phyloP scores from a whole-genome alignment of 768 basidiomycete species.

The Macrolepiota fuliginosa region DNA sequence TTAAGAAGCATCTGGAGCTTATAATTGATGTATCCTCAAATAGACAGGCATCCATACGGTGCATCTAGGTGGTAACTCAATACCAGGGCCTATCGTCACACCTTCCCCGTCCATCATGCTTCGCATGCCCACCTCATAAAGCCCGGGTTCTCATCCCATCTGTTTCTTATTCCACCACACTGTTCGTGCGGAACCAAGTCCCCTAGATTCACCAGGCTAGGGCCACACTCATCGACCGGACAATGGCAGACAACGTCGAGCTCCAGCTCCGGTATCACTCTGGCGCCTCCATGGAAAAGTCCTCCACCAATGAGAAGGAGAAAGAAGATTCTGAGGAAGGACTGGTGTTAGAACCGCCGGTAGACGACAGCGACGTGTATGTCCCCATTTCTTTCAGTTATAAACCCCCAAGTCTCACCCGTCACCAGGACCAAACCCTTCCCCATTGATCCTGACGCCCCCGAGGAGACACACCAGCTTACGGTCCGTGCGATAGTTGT shows the following conservation, averaged over 20 bases:
- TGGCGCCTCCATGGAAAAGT: slow-evolving; percentile 13
- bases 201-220: not conserved
- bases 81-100: not conserved
- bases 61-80: not conserved
- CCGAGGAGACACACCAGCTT: slow-evolving; percentile 49
- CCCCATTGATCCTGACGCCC: slow-evolving; percentile 46
- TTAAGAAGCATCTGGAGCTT: too few relatives aligned
- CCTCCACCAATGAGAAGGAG: slow-evolving; percentile 26
- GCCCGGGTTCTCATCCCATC: not conserved
- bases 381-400: slow-evolving; percentile 13
- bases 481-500: slow-evolving; percentile 51
- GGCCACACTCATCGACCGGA: not conserved
- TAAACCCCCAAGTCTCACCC: not conserved
- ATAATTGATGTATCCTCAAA: slow-evolving; percentile 1
- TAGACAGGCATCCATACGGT: slow-evolving; percentile 14
- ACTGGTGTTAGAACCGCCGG: slow-evolving; percentile 20
- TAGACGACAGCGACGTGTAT: slow-evolving; percentile 39
- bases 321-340: slow-evolving; percentile 20
- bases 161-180: slow-evolving; percentile 5
- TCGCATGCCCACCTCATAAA: not conserved
- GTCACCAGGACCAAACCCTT: slow-evolving; percentile 43
- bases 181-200: not conserved
- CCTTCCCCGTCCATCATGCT: not conserved
- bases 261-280: slow-evolving; percentile 11
- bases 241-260: slow-evolving; percentile 4